A percentile compares a stretch with the other conserved stretches of the same genome.
Conservation (phyloP, 352 stramenopile species). For the Peronosclerospora sorghi region DNA sequence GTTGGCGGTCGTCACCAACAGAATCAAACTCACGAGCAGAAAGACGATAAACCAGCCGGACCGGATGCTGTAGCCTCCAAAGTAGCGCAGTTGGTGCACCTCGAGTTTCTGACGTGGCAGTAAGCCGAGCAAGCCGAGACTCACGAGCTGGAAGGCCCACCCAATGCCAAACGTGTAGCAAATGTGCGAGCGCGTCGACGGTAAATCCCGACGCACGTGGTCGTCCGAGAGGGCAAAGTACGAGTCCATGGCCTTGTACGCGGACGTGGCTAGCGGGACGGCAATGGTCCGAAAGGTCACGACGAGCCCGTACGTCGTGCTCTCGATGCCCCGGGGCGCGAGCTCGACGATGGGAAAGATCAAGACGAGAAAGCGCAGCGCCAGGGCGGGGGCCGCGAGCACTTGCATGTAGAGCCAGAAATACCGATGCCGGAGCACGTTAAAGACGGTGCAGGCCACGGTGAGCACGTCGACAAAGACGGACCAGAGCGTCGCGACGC, state of each 20-base stretch:
- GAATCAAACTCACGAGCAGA: conserved; percentile 22
- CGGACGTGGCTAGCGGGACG: conserved; percentile 28
- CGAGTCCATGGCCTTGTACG: conserved; percentile 32
- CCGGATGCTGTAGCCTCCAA: conserved; percentile 39
- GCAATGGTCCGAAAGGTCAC: conserved; percentile 56
- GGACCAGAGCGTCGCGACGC: conserved; percentile 38
- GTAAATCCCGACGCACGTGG: conserved; percentile 13
- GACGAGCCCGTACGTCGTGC: conserved; percentile 48
- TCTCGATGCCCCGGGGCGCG: conserved; percentile 39
- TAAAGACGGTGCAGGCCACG: conserved; percentile 34
- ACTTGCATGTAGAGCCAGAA: conserved; percentile 51
- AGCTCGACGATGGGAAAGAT: conserved; percentile 52
- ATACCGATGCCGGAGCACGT: conserved; percentile 33
- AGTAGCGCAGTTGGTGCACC: conserved; percentile 51
- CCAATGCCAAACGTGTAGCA: conserved; percentile 39
- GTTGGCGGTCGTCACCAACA: conserved; percentile 32
- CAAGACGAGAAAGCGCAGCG: conserved; percentile 37
- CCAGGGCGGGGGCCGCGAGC: conserved; percentile 29
- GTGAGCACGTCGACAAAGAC: conserved; percentile 42
- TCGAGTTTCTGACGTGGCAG: conserved; percentile 51
- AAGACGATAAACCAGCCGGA: conserved; percentile 31
- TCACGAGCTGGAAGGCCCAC: conserved; percentile 34
- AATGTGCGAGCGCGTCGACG: conserved; percentile 27
- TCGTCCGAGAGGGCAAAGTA: conserved; percentile 31
- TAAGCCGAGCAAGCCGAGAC: conserved; percentile 30